Evolutionary conservation across 75 land plant species (phyloP), one percentile per base, ranked within the genome.

Genomic region (Pinus albicaulis): DNA sequence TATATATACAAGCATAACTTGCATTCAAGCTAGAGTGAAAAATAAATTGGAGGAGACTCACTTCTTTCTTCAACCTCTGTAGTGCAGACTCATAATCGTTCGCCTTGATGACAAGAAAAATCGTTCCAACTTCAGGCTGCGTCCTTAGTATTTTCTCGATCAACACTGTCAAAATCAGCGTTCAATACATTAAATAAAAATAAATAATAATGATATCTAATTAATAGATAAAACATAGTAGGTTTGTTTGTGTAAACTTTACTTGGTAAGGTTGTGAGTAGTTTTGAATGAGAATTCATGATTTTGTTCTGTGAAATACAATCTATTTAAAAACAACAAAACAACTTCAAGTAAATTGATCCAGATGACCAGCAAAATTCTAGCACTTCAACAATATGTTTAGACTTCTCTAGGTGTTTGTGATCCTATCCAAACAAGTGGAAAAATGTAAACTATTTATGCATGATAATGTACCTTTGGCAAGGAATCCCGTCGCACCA

Each of bases 401-500:
- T n/a, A n/a, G n/a, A n/a, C n/a, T n/a, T n/a, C n/a, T n/a, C n/a
- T n/a, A n/a, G n/a, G n/a, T n/a, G n/a, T n/a, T n/a, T n/a, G n/a
- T n/a, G n/a, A n/a, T n/a, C n/a, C n/a, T n/a, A n/a, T n/a, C n/a
- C n/a, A n/a, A n/a, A n/a, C n/a, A n/a, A n/a, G n/a, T n/a, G n/a
- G n/a, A n/a, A n/a, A n/a, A n/a, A n/a, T n/a, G 17, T 7, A 12
- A 7, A 56, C 31, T n/a, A 28, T 56, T 26, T 34, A 59, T 8
- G 52, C 10, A 17, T 0, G 28, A 7, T 56, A 17, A 20, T 26
- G 19, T 79, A 91, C 96, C 98, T 87, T 94, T 92, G 0, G 92
- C 98, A 20, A 94, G 86, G 77, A 94, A 94, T 0, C 98, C 98
- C 56, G 98, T 94, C 11, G 91, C 91, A 58, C 98, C 98, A 23